Percentiles rank a stretch among this genome's conserved stretches.
Evolutionary conservation across 2,329 filamentous ascomycete species (phyloP).

Genomic region (Huntiella moniliformis): DNA sequence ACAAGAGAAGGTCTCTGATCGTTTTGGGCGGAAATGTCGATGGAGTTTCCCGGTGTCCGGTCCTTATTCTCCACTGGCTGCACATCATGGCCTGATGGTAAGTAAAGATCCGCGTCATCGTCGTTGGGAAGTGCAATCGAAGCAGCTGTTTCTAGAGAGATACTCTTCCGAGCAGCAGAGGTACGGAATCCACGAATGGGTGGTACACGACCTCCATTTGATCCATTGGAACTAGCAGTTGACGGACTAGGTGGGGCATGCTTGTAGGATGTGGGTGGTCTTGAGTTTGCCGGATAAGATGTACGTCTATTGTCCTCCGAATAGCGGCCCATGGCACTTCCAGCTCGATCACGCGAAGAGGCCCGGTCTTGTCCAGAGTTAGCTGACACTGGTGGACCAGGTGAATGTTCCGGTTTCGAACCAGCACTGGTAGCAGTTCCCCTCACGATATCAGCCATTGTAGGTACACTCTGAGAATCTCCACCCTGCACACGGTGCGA

Average conservation of each 20-base stretch:
- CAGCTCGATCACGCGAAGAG: slow-evolving; percentile 1
- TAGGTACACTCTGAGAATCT: neutral
- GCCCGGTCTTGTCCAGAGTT: slow-evolving; percentile 1
- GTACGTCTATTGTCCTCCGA: slow-evolving; percentile 29
- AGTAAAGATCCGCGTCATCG: slow-evolving; percentile 25
- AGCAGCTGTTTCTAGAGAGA: slow-evolving; percentile 33
- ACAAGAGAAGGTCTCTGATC: too few species aligned
- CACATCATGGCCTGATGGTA: slow-evolving; percentile 13
- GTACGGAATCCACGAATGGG: slow-evolving; percentile 39
- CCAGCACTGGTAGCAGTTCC: neutral
- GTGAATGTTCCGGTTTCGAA: slow-evolving; percentile 5
- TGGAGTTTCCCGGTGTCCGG: slow-evolving; percentile 22
- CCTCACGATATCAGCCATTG: neutral
- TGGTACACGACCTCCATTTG: slow-evolving; percentile 22
- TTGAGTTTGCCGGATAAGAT: slow-evolving; percentile 12
- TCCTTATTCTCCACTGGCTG: neutral
- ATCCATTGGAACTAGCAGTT: slow-evolving; percentile 16
- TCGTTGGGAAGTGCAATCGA: slow-evolving; percentile 25
- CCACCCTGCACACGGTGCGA: slow-evolving; percentile 8
- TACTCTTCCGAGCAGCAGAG: slow-evolving; percentile 36
- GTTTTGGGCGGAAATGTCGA: slow-evolving; percentile 12
- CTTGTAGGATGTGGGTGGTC: slow-evolving; percentile 19
- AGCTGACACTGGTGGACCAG: slow-evolving; percentile 17
- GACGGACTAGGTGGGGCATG: slow-evolving; percentile 10
- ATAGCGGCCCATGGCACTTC: neutral